These are phyloP conservation scores for Aspergillus wentii DNA, from an alignment of 495 filamentous ascomycete genomes.

Conservation along the genomic window DNA sequence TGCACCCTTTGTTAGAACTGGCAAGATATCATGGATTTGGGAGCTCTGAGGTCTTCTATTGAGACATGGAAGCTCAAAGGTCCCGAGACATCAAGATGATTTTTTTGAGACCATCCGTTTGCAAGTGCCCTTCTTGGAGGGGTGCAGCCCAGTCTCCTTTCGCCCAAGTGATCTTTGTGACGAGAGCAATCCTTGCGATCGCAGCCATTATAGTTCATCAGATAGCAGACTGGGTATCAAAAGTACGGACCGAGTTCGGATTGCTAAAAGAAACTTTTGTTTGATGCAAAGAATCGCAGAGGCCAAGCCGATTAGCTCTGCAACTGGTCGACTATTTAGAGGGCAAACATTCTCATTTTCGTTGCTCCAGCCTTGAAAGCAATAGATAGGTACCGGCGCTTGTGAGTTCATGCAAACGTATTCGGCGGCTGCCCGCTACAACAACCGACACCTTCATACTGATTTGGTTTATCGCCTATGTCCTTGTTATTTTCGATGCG, in stretches of 20 bases:
- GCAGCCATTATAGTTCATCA: too few species aligned
- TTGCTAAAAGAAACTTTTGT: slow-evolving; percentile 12
- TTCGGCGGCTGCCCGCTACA: slow-evolving; percentile 13
- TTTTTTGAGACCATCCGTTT: slow-evolving; percentile 10
- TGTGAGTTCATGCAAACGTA: slow-evolving; percentile 17
- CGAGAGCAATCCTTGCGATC: too few species aligned
- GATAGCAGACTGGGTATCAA: too few species aligned
- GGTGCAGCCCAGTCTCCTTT: slow-evolving; percentile 1
- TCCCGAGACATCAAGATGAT: slow-evolving; percentile 16
- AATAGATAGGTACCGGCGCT: slow-evolving; percentile 5
- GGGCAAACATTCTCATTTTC: slow-evolving; percentile 17
- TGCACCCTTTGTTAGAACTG: slow-evolving; percentile 3
- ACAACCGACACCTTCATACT: slow-evolving; percentile 1
- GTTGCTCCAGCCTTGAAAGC: slow-evolving; percentile 4
- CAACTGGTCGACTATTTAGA: slow-evolving; percentile 4
- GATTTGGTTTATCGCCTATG: slow-evolving; percentile 2
- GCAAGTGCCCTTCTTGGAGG: slow-evolving; percentile 6
- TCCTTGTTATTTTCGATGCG: neutral
- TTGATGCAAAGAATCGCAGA: slow-evolving; percentile 10
- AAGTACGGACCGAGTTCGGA: slow-evolving; percentile 15
- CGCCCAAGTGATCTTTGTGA: too few species aligned
- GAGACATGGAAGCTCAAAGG: slow-evolving; percentile 4
- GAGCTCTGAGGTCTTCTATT: slow-evolving; percentile 1
- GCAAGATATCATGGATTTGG: slow-evolving; percentile 6
- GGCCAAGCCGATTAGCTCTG: slow-evolving; percentile 11